Evolutionary conservation across 2,329 filamentous ascomycete genomes (phyloP).

Genomic region (Pseudogymnoascus sp.): DNA sequence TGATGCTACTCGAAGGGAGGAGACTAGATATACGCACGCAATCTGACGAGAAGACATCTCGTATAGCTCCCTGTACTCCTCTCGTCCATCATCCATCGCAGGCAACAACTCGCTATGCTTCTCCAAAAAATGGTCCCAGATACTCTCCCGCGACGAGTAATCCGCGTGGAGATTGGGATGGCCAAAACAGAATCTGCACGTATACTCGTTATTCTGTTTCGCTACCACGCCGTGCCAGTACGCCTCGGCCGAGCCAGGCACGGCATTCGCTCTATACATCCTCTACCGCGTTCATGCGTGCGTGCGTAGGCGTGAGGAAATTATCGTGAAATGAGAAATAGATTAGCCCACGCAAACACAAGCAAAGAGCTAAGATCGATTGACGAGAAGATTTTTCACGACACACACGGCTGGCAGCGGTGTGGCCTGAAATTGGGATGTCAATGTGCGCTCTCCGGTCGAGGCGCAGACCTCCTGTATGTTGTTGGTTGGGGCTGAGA

Average conservation of each 20-base stretch:
- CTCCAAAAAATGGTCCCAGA: not conserved
- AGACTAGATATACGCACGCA: no score
- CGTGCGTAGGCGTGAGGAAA: not conserved
- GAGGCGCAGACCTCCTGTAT: not conserved
- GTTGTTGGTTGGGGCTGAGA: not conserved
- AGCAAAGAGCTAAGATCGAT: not conserved
- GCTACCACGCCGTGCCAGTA: no score
- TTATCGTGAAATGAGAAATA: not conserved
- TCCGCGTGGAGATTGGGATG: not conserved
- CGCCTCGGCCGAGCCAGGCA: no score
- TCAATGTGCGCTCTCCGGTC: no score
- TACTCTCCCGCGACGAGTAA: not conserved
- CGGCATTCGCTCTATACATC: no score
- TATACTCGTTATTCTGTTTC: not conserved
- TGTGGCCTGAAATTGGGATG: no score
- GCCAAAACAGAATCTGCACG: not conserved
- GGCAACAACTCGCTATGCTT: not conserved
- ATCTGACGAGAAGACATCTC: not conserved
- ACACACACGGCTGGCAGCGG: not conserved
- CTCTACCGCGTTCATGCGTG: not conserved
- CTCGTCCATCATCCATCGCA: not conserved
- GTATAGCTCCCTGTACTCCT: not conserved
- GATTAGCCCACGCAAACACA: not conserved
- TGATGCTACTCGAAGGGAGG: not conserved
- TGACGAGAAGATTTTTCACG: not conserved